phyloP scores from a whole-genome alignment of 257 asterid species.

The Przewalskia tangutica region DNA sequence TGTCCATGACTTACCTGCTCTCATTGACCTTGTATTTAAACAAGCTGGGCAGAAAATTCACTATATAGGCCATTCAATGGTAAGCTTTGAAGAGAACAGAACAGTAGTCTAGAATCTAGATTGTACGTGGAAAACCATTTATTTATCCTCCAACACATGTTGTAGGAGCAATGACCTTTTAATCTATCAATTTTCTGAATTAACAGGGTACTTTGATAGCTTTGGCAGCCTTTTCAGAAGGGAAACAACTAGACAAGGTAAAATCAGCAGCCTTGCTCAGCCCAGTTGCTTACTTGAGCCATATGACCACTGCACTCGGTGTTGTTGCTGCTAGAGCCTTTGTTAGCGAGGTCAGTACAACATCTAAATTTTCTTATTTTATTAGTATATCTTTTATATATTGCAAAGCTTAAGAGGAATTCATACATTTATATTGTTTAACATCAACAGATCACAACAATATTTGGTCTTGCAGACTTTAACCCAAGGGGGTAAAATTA shows the following conservation, averaged over 20 bases:
- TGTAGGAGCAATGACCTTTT: neutral
- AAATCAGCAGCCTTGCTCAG: conserved; percentile 67
- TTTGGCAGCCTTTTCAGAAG: conserved; percentile 64
- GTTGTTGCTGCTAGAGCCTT: conserved; percentile 48
- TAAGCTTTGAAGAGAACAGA: neutral
- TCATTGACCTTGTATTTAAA: conserved; percentile 14
- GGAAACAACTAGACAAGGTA: conserved; percentile 57
- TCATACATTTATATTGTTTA: neutral
- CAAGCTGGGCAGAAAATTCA: conserved; percentile 27
- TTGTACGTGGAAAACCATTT: neutral
- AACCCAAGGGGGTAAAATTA: conserved; percentile 54
- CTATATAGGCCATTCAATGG: conserved; percentile 43
- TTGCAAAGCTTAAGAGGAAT: neutral
- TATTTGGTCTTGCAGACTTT: conserved; percentile 74
- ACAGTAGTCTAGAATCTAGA: neutral
- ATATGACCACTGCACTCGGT: conserved; percentile 64
- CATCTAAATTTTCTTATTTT: neutral
- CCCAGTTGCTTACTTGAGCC: conserved; percentile 86
- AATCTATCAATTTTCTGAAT: neutral
- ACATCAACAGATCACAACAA: conserved; percentile 43
- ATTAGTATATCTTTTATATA: neutral
- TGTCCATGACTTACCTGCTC: conserved; percentile 28
- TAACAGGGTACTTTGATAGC: conserved; percentile 78
- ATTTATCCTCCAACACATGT: neutral
- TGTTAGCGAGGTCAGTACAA: conserved; percentile 51